phyloP scores from a whole-genome alignment of 495 filamentous ascomycete genomes.

The Symbiotaphrina buchneri region DNA sequence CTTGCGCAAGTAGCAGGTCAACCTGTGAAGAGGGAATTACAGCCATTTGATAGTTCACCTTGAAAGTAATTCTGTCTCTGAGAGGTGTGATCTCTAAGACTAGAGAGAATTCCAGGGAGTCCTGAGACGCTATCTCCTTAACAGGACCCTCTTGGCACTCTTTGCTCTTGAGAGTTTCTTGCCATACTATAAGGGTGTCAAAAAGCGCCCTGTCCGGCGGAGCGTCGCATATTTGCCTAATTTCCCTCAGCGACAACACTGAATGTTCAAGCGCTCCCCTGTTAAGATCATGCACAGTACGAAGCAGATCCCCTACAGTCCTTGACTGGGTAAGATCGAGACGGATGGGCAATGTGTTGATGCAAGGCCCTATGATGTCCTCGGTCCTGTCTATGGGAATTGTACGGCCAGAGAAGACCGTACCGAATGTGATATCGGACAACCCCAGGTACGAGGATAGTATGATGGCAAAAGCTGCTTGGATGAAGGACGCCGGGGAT shows the following conservation, averaged over 20 bases:
- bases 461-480: slow-evolving; percentile 43
- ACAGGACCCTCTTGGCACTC: slow-evolving; percentile 14
- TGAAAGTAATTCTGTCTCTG: slow-evolving; percentile 15
- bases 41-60: slow-evolving; percentile 26
- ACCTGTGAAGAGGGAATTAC: slow-evolving; percentile 25
- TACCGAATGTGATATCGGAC: slow-evolving; percentile 51
- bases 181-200: slow-evolving; percentile 56
- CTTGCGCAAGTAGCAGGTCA: slow-evolving; percentile 27
- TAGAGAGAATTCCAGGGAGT: slow-evolving; percentile 50
- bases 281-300: slow-evolving; percentile 33
- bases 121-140: slow-evolving; percentile 25
- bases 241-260: slow-evolving; percentile 35
- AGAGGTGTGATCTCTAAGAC: slow-evolving; percentile 47
- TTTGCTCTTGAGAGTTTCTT: slow-evolving; percentile 33
- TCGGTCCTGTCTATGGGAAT: slow-evolving; percentile 42
- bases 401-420: slow-evolving; percentile 53
- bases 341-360: slow-evolving; percentile 44
- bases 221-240: slow-evolving; percentile 31
- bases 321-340: slow-evolving; percentile 20
- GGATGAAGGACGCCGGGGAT: slow-evolving; percentile 41
- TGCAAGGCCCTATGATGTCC: slow-evolving; percentile 46
- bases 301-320: slow-evolving; percentile 31
- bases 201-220: slow-evolving; percentile 28
- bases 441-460: slow-evolving; percentile 34
- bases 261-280: slow-evolving; percentile 33